phyloP scores from a whole-genome alignment of 108 stramenopile genomes.

The Skeletonema grethae region DNA sequence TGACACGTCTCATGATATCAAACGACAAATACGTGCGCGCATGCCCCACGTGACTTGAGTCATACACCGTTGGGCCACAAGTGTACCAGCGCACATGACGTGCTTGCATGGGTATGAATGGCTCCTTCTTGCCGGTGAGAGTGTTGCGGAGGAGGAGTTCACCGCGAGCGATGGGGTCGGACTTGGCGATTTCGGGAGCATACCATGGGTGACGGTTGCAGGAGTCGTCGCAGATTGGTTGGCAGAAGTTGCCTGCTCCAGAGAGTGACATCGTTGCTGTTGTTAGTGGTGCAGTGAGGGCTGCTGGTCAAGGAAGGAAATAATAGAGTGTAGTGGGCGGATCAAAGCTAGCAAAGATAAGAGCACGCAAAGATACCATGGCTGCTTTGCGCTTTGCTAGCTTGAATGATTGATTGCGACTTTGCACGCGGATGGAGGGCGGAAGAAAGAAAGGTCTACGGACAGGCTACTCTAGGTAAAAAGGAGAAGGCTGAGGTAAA shows the following conservation, averaged over 20 bases:
- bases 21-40: slow-evolving; percentile 97
- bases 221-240: slow-evolving; percentile 22
- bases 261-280: slow-evolving; percentile 43
- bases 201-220: slow-evolving; percentile 58
- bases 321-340: too few relatives aligned
- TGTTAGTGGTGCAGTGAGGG: background rate
- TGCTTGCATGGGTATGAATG: slow-evolving; percentile 60
- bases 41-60: slow-evolving; percentile 95
- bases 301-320: too few relatives aligned
- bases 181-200: slow-evolving; percentile 45
- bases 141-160: slow-evolving; percentile 67
- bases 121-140: slow-evolving; percentile 60
- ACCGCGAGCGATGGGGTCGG: slow-evolving; percentile 57
- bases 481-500: too few relatives aligned
- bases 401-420: too few relatives aligned
- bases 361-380: too few relatives aligned
- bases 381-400: too few relatives aligned
- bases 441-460: too few relatives aligned
- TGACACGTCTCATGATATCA: slow-evolving; percentile 96
- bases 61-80: slow-evolving; percentile 99
- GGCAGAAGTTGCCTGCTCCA: slow-evolving; percentile 48
- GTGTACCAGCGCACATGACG: slow-evolving; percentile 73
- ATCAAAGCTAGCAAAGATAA: too few relatives aligned
- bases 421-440: too few relatives aligned
- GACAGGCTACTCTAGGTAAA: too few relatives aligned